phyloP scores from a whole-genome alignment of 371 early-diverging fungal genomes.

The Mortierella sp. region DNA sequence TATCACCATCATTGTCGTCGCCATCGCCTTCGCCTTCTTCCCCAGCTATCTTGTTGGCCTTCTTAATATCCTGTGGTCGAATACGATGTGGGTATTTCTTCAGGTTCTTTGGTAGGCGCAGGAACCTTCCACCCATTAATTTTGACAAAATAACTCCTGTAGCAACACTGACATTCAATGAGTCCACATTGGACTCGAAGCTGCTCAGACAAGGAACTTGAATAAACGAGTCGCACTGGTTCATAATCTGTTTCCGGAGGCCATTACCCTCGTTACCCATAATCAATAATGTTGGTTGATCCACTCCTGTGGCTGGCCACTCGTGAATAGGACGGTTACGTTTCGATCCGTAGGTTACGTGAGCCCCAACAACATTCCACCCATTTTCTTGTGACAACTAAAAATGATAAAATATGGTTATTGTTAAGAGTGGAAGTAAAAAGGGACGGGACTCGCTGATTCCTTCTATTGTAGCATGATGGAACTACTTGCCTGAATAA shows the following conservation, averaged over 20 bases:
- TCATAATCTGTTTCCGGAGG: slow-evolving; percentile 57
- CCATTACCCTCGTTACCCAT: slow-evolving; percentile 74
- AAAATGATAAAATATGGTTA: background rate
- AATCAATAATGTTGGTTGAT: slow-evolving; percentile 63
- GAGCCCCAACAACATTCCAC: slow-evolving; percentile 69
- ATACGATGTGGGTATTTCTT: slow-evolving; percentile 29
- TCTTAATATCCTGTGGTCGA: no score
- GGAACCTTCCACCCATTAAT: slow-evolving; percentile 49
- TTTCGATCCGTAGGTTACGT: slow-evolving; percentile 42
- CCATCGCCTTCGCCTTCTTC: background rate
- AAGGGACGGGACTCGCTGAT: no score
- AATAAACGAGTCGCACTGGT: slow-evolving; percentile 61
- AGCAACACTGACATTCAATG: slow-evolving; percentile 75
- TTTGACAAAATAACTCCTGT: slow-evolving; percentile 64
- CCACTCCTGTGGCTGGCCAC: slow-evolving; percentile 44
- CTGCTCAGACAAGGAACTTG: slow-evolving; percentile 49
- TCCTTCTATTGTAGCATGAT: no score
- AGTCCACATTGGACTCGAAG: slow-evolving; percentile 59
- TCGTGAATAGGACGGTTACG: slow-evolving; percentile 31
- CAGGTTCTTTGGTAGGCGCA: slow-evolving; percentile 38
- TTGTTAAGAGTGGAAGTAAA: no score
- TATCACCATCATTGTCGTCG: background rate
- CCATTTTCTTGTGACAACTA: slow-evolving; percentile 58
- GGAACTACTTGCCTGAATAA: slow-evolving; percentile 56
- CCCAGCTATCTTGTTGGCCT: no score